A percentile compares a stretch with the other conserved stretches of the same genome.
phyloP scores from a whole-genome alignment of 2,329 filamentous ascomycete genomes.

The Tothia fuscella region DNA sequence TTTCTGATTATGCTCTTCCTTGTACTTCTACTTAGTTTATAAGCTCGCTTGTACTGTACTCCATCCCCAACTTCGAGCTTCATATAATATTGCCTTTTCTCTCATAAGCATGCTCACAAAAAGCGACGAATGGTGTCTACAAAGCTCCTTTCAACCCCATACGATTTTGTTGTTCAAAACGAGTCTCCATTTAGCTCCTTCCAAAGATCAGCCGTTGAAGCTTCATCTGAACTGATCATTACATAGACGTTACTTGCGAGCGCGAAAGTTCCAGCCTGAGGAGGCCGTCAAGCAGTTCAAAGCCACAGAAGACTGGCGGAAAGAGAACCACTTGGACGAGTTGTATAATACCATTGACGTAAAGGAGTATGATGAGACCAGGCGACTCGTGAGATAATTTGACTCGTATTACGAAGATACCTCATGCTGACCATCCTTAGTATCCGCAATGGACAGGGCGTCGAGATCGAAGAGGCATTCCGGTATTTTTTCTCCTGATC shows the following conservation, averaged over 20 bases:
- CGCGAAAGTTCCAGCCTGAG: conserved; percentile 64
- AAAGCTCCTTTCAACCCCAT: too few species aligned
- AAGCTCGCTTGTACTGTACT: too few species aligned
- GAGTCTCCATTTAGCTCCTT: not conserved
- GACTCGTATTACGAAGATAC: too few species aligned
- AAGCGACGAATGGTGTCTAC: too few species aligned
- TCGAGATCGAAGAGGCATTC: conserved; percentile 80
- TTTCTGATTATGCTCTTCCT: too few species aligned
- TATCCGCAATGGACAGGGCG: conserved; percentile 94
- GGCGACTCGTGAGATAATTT: conserved; percentile 50
- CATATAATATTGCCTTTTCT: too few species aligned
- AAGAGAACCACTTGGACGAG: conserved; percentile 62
- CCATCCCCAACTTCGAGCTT: too few species aligned
- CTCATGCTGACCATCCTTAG: conserved; percentile 29
- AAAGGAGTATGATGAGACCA: conserved; percentile 69
- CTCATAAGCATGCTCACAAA: too few species aligned
- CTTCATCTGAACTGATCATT: not conserved
- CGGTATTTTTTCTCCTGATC: conserved; percentile 26
- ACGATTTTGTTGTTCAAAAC: not conserved
- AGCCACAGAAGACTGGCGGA: conserved; percentile 79
- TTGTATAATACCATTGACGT: conserved; percentile 82
- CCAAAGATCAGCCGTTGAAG: too few species aligned
- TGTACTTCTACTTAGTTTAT: too few species aligned
- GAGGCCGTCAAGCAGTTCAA: conserved; percentile 77
- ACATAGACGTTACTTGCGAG: conserved; percentile 68